Percentiles rank a stretch among this genome's conserved stretches.
phyloP scores from a whole-genome alignment of 352 stramenopile species.

The Globisporangium paddicum region DNA sequence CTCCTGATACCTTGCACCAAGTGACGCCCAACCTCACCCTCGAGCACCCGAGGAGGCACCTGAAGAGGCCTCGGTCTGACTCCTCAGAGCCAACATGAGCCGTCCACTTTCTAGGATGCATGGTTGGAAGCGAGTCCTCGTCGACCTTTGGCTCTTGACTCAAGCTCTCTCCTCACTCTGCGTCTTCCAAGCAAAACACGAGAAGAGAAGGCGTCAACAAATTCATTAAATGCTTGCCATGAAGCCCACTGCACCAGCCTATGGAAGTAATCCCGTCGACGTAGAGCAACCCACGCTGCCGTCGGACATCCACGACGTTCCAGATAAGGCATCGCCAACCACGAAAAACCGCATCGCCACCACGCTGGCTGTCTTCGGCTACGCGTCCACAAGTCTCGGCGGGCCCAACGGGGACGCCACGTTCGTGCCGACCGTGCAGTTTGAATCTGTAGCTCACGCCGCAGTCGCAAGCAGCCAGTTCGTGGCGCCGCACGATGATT shows the following conservation, averaged over 20 bases:
- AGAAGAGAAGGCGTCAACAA: not conserved
- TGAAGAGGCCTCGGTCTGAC: not conserved
- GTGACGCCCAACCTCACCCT: not conserved
- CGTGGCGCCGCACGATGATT: constrained; percentile 25
- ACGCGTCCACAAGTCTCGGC: constrained; percentile 24
- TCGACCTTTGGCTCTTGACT: not conserved
- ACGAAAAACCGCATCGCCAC: constrained; percentile 28
- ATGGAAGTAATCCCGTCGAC: not conserved
- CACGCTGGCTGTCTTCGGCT: constrained; percentile 34
- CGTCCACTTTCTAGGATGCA: not conserved
- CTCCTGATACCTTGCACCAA: too few relatives aligned
- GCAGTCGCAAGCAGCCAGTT: constrained; percentile 25
- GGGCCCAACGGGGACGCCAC: not conserved
- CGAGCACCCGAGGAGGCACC: not conserved
- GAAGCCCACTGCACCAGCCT: not conserved
- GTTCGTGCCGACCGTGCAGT: constrained; percentile 19
- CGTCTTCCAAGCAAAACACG: not conserved
- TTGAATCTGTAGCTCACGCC: constrained; percentile 21
- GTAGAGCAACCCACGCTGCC: not conserved
- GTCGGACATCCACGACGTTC: constrained; percentile 10
- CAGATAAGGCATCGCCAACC: constrained; percentile 25
- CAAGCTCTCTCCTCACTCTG: not conserved
- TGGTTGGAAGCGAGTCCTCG: not conserved
- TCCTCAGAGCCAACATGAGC: not conserved
- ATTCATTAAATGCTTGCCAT: not conserved